These are phyloP conservation scores for Suhomyces kunorum DNA, from an alignment of 1,139 yeast species.

Conservation along the genomic window DNA sequence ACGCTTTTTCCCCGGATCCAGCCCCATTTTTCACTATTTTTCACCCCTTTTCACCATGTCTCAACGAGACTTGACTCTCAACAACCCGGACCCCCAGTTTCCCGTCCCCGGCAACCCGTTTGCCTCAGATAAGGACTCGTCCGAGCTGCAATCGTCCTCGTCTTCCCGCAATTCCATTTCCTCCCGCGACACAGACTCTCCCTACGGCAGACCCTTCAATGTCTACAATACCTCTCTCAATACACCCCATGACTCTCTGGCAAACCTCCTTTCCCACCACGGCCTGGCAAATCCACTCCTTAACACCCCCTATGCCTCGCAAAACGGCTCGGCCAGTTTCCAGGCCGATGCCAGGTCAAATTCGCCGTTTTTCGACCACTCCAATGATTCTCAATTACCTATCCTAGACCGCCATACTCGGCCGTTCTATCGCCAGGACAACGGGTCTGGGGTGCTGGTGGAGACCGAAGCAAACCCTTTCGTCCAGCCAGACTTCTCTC, in stretches of 20 bases:
- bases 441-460: slow-evolving; percentile 5
- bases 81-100: slow-evolving; percentile 6
- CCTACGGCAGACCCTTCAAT: slow-evolving; percentile 19
- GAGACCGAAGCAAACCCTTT: slow-evolving; percentile 15
- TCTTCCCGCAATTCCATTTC: slow-evolving; percentile 11
- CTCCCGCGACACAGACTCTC: slow-evolving; percentile 11
- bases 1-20: neutral
- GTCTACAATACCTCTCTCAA: slow-evolving; percentile 19
- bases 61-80: slow-evolving; percentile 18
- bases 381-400: neutral
- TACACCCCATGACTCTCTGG: slow-evolving; percentile 18
- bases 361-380: slow-evolving; percentile 4
- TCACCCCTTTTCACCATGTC: slow-evolving; percentile 17
- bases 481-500: slow-evolving; percentile 51
- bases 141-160: slow-evolving; percentile 9
- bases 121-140: slow-evolving; percentile 8
- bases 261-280: slow-evolving; percentile 16
- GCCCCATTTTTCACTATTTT: neutral
- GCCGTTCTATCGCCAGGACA: slow-evolving; percentile 1
- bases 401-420: neutral
- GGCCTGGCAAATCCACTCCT: slow-evolving; percentile 14
- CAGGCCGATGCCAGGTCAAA: slow-evolving; percentile 2
- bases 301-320: slow-evolving; percentile 4
- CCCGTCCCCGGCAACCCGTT: slow-evolving; percentile 14
- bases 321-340: slow-evolving; percentile 5